Evolutionary conservation across 305 asterid genomes (phyloP), one percentile per base, ranked within the genome.

Genomic region (Fraxinus latifolia): DNA sequence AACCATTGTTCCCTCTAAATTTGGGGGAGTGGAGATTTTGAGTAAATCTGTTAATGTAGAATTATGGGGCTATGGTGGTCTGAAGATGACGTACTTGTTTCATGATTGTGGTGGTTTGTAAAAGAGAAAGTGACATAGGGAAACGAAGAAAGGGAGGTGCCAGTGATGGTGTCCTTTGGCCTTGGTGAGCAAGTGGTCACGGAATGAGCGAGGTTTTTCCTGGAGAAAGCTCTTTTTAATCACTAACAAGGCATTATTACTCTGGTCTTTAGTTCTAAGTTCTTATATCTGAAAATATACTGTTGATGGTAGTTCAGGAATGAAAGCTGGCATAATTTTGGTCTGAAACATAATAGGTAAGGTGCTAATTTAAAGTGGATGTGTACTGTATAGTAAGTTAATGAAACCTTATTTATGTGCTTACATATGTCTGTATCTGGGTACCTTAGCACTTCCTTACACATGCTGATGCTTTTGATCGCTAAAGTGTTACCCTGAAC

Each of bases 391-490:
- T 53, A 58, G 44, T 74, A 32, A 72, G 15, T 53, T 33, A 32
- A 68, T 4, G 62, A 53, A 53, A n/a, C 62, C 62, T 50, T 50
- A 50, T 50, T 50, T 50, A 15, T 15, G 21, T 50, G 62, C 62
- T 53, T 53, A n/a, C 62, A 53, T 50, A 37, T 37, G 76, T 37
- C 17, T 17, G 5, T 4, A 33, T 77, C 34, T 81, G 65, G 14
- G 32, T 4, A 53, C 17, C 33, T 37, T 33, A 29, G 39, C 58
- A 23, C 33, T 29, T 78, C 47, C 75, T 60, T 82, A 32, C 37
- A 34, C 37, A 62, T 80, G 77, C 74, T 50, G 77, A 80, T 76
- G 50, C 33, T 77, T 68, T 39, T 34, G n/a, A 44, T 82, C 4
- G 6, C 8, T 14, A 25, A 71, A 83, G 33, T 25, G 32, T 39